These are phyloP conservation scores for Pseudonectria buxi DNA, from an alignment of 2,329 filamentous ascomycete genomes.

Conservation along the genomic window DNA sequence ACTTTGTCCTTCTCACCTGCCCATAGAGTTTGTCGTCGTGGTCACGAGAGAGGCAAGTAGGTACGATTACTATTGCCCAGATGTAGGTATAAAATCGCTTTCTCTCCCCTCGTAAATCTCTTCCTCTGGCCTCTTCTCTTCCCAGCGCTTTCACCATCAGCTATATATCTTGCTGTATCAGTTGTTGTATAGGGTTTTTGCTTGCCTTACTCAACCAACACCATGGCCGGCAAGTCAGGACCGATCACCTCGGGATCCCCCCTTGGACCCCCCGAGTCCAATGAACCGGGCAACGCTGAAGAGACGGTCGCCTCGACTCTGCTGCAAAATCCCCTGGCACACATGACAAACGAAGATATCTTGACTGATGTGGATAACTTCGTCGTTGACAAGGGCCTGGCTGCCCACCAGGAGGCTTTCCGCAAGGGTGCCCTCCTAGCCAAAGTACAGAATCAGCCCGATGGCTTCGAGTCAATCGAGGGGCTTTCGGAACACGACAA, in stretches of 20 bases:
- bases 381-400: slow-evolving; percentile 31
- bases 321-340: slow-evolving; percentile 15
- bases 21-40: no score
- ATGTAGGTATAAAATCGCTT: no score
- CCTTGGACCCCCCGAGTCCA: background rate
- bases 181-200: no score
- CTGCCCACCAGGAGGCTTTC: slow-evolving; percentile 35
- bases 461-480: slow-evolving; percentile 19
- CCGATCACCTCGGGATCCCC: background rate
- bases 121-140: no score
- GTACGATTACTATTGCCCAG: no score
- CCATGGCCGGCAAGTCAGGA: no score
- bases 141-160: no score
- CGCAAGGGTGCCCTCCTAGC: slow-evolving; percentile 30
- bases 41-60: no score
- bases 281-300: background rate
- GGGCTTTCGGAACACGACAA: slow-evolving; percentile 32
- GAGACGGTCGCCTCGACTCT: slow-evolving; percentile 5
- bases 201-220: no score
- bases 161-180: no score
- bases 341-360: slow-evolving; percentile 12
- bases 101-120: no score
- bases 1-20: no score
- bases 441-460: slow-evolving; percentile 19
- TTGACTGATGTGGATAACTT: slow-evolving; percentile 13